A percentile compares a stretch with the other conserved stretches of the same genome.
Evolutionary conservation across 768 basidiomycete species (phyloP).

Genomic region (Kwoniella botswanensis): DNA sequence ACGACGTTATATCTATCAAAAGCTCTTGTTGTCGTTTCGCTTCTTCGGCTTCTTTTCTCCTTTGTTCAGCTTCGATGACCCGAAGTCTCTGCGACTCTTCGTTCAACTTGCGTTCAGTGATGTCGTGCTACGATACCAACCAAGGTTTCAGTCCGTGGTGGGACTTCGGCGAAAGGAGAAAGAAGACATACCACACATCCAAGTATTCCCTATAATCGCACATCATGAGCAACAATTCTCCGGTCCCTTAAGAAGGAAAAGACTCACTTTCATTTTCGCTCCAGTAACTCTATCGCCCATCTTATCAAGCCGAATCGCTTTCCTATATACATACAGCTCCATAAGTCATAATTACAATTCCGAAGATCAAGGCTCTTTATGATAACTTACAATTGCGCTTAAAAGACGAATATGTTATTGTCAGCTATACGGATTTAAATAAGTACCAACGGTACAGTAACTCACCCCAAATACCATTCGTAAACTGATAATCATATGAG

Average conservation of each 20-base stretch:
- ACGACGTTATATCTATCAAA: constrained; percentile 60
- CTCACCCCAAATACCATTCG: constrained; percentile 46
- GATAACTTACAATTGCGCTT: background rate
- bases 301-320: constrained; percentile 31
- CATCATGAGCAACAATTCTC: too few species aligned
- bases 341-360: background rate
- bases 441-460: background rate
- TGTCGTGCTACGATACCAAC: constrained; percentile 36
- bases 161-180: background rate
- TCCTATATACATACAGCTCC: background rate
- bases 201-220: constrained; percentile 26
- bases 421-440: background rate
- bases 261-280: constrained; percentile 5
- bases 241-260: background rate
- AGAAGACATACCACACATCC: constrained; percentile 29
- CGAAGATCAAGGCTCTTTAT: background rate
- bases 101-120: constrained; percentile 52
- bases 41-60: constrained; percentile 54
- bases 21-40: constrained; percentile 60
- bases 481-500: constrained; percentile 36
- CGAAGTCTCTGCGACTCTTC: constrained; percentile 52
- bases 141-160: background rate
- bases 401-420: background rate
- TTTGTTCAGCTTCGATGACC: constrained; percentile 48
- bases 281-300: constrained; percentile 24